phyloP scores from a whole-genome alignment of 306 rosid genomes.

The Dryas alaskensis region DNA sequence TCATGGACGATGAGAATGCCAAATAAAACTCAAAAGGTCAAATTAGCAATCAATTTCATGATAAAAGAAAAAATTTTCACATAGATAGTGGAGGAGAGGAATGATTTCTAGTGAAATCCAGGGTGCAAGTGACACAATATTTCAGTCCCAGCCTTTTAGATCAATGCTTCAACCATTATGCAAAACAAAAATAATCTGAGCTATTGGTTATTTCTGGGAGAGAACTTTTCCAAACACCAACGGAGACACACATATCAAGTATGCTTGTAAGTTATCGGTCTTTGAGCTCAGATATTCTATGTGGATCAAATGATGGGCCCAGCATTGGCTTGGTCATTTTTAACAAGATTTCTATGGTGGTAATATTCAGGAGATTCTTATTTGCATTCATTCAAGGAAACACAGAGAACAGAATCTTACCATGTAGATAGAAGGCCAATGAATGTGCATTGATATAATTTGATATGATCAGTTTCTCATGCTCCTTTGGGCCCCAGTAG shows the following conservation, averaged over 20 bases:
- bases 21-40: neutral
- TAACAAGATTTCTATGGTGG: neutral
- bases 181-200: neutral
- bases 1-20: neutral
- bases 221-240: neutral
- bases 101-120: neutral
- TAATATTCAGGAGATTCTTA: neutral
- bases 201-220: neutral
- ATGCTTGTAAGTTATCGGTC: neutral
- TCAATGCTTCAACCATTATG: neutral
- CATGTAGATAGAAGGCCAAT: constrained; percentile 65
- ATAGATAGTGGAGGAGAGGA: neutral
- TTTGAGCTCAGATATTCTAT: neutral
- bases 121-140: neutral
- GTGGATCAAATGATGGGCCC: too few species aligned
- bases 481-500: constrained; percentile 70
- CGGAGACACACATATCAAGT: neutral
- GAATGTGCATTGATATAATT: constrained; percentile 61
- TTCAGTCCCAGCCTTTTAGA: neutral
- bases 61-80: neutral
- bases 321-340: neutral
- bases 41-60: neutral
- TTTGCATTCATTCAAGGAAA: neutral
- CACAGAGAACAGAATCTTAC: constrained; percentile 37
- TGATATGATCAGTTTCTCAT: constrained; percentile 64